Evolutionary conservation across 2,329 filamentous ascomycete genomes (phyloP), one percentile per base, ranked within the genome.

Genomic region (Scedosporium minutisporum): DNA sequence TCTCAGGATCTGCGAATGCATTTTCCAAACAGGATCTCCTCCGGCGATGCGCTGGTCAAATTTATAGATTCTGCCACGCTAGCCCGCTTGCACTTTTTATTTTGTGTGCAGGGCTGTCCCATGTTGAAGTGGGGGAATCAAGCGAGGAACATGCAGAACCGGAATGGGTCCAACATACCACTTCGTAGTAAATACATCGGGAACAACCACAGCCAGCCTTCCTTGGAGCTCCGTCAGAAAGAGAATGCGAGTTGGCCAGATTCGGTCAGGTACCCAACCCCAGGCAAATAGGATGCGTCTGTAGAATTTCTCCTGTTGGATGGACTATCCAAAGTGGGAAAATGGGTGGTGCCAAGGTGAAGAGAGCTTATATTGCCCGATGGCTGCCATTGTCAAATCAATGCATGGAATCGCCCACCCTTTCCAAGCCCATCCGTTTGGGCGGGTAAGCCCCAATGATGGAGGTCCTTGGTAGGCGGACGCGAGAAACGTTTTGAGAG

Each of bases 361-460:
- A 21, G n/a, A 29, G 33, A 41, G 29, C 60, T 61, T 25, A 53
- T 61, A 61, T 61, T 61, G n/a, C 60, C 14, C 51, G 14, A 29
- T 16, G 55, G 51, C n/a, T 63, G 66, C 67, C 68, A 74, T 75
- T 73, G 72, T 66, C 73, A 68, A 74, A 75, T 74, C 67, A 71
- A 65, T 53, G 64, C 48, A 27, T 51, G 59, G 53, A 42, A 63
- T 69, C 64, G 63, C 68, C 69, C 69, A 70, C 70, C 71, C 65
- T 68, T 65, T 62, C 65, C 63, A 62, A 72, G 67, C 65, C 66
- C 65, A 66, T 65, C 65, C 67, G 48, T 64, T 62, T 65, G 65
- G 64, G 61, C 60, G 64, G 64, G 63, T 63, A 67, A 66, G 62
- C 63, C 64, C 63, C 59, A 23, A 38, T 9, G 23, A 33, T 41